phyloP scores from a whole-genome alignment of 2,329 filamentous ascomycete genomes.

The Ciborinia camelliae region DNA sequence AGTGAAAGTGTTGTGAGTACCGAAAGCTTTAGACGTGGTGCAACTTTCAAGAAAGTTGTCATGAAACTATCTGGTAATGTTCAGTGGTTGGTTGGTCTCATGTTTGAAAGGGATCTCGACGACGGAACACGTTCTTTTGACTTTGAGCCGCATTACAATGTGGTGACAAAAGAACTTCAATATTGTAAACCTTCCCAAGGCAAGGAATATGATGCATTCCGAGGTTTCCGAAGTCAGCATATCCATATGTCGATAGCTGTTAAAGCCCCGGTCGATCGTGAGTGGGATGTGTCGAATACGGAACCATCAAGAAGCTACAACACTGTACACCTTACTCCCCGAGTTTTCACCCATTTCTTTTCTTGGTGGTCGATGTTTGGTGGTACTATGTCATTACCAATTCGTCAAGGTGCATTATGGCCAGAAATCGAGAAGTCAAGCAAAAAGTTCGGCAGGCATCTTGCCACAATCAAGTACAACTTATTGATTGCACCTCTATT shows the following conservation, averaged over 20 bases:
- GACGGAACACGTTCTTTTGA: slow-evolving; percentile 73
- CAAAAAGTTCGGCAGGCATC: slow-evolving; percentile 95
- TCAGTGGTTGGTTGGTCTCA: slow-evolving; percentile 83
- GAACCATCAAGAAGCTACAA: slow-evolving; percentile 90
- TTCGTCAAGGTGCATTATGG: slow-evolving; percentile 89
- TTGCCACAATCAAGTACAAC: slow-evolving; percentile 99
- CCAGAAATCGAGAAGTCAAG: slow-evolving; percentile 92
- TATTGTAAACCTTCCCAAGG: slow-evolving; percentile 59
- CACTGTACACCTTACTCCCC: slow-evolving; percentile 86
- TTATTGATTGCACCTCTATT: slow-evolving; percentile 88
- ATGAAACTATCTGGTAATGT: slow-evolving; percentile 99
- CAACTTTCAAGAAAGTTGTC: slow-evolving; percentile 95
- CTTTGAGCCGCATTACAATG: slow-evolving; percentile 89
- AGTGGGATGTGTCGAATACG: slow-evolving; percentile 75
- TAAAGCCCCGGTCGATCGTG: slow-evolving; percentile 77
- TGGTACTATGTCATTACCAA: slow-evolving; percentile 87
- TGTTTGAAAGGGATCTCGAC: slow-evolving; percentile 82
- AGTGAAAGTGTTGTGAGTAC: slow-evolving; percentile 53
- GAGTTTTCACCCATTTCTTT: slow-evolving; percentile 98
- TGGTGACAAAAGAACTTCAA: slow-evolving; percentile 78
- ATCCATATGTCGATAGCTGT: slow-evolving; percentile 95
- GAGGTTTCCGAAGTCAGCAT: slow-evolving; percentile 92
- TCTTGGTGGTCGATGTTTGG: slow-evolving; percentile 97
- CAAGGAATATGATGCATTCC: slow-evolving; percentile 81
- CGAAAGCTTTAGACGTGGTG: slow-evolving; percentile 65